Evolutionary conservation across 805 yeast species (phyloP), one percentile per base, ranked within the genome.

Genomic region (Ogataea parapolymorpha): DNA sequence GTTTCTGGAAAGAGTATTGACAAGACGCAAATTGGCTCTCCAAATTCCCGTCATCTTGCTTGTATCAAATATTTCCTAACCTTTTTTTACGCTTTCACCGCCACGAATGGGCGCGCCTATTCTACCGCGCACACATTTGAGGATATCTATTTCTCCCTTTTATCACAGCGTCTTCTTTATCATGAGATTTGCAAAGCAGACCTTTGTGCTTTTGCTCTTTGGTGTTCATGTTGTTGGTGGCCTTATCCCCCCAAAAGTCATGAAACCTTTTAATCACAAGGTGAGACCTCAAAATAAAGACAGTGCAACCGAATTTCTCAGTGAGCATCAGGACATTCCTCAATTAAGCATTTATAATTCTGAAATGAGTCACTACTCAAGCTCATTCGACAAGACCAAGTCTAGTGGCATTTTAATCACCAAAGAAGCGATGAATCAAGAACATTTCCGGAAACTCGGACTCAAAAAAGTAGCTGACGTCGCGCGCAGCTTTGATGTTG

Each of bases 331-430:
- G 3, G 42, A 44, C 28, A 14, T 41, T 10, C 30, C 48, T 1
- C 35, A 31, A 6, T 20, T 52, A 12, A 43, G 37, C 3, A 37
- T 41, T 7, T 55, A 39, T 18, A 16, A 22, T 11, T 32, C 42
- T 2, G 56, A 54, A 23, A 26, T 41, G 15, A 18, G 36, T 10
- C 44, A 29, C 6, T 50, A 51, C 36, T 32, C 44, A 2, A 11
- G 12, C 2, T 18, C 30, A 5, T 45, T 45, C 28, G 55, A 58
- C 14, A 37, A 46, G 31, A 44, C 50, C 6, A 46, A 44, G 31
- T 50, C 59, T 20, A 48, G 59, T 27, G 64, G 56, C 12, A 39
- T 51, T 12, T 38, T 60, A 17, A 42, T 52, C 30, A 44, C 50
- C 2, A 41, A 42, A 32, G 41, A 48, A 30, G 27, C 53, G 6